Percentiles rank a stretch among this genome's conserved stretches.
These are phyloP conservation scores for Eremothecium gossypii DNA, from an alignment of 1,139 yeast species.

Conservation along the genomic window DNA sequence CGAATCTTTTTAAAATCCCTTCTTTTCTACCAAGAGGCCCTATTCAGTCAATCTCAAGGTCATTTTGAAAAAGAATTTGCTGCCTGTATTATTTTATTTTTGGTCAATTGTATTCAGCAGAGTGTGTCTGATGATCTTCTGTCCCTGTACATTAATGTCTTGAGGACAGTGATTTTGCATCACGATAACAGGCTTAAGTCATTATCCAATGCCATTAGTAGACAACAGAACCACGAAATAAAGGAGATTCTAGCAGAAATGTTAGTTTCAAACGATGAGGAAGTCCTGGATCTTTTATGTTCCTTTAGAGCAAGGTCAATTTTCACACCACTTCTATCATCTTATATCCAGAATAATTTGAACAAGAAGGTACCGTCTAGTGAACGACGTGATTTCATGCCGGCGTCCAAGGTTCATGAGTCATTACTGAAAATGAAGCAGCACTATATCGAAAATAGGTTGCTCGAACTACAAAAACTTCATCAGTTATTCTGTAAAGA, in stretches of 20 bases:
- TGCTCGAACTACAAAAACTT: constrained; percentile 14
- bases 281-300: constrained; percentile 1
- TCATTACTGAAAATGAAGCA: constrained; percentile 10
- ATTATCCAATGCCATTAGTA: constrained; percentile 5
- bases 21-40: constrained; percentile 39
- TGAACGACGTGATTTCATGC: background rate
- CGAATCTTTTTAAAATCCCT: constrained; percentile 19
- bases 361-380: background rate
- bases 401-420: background rate
- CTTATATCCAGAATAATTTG: background rate
- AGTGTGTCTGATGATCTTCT: background rate
- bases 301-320: background rate
- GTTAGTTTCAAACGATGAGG: constrained; percentile 7
- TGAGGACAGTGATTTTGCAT: constrained; percentile 7
- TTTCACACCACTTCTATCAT: background rate
- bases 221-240: constrained; percentile 8
- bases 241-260: constrained; percentile 18
- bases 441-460: constrained; percentile 13
- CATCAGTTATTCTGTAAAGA: constrained; percentile 12
- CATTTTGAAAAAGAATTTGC: constrained; percentile 10
- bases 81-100: constrained; percentile 21
- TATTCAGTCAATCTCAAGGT: constrained; percentile 30
- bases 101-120: constrained; percentile 13
- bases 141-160: constrained; percentile 4
- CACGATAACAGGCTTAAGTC: constrained; percentile 1